Conservation (phyloP, 1,284 basidiomycete species). For the Marasmius fiardii region DNA sequence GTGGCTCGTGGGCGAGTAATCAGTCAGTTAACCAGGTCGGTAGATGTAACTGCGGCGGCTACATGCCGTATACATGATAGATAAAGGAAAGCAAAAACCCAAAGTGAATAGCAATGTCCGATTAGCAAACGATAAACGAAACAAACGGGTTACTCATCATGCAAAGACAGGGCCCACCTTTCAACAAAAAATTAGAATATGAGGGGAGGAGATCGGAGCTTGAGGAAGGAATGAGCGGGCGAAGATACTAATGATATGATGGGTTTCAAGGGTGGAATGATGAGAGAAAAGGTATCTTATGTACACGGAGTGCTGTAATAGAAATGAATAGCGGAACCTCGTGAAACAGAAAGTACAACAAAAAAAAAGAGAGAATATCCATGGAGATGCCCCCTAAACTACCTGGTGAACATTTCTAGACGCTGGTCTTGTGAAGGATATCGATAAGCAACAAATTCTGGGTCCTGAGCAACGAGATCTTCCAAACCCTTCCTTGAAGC, state of each 20-base stretch:
- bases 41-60: not conserved
- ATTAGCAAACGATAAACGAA: not conserved
- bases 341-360: not conserved
- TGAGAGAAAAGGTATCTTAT: not conserved
- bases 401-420: conserved; percentile 42
- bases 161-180: not conserved
- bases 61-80: not conserved
- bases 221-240: not conserved
- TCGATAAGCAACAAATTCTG: conserved; percentile 78
- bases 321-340: not conserved
- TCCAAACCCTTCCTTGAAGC: conserved; percentile 69
- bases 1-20: not conserved
- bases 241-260: not conserved
- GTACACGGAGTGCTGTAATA: not conserved
- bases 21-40: not conserved
- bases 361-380: not conserved
- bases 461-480: conserved; percentile 73
- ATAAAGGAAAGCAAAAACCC: not conserved
- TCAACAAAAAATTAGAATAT: not conserved
- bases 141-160: not conserved
- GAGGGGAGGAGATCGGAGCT: not conserved
- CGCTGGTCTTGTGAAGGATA: conserved; percentile 74
- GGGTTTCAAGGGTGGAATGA: not conserved
- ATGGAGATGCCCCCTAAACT: not conserved
- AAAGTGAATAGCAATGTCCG: not conserved